Base-by-base conservation (phyloP, 176 grass and related monocot genomes). In the Elaeis guineensis region DNA sequence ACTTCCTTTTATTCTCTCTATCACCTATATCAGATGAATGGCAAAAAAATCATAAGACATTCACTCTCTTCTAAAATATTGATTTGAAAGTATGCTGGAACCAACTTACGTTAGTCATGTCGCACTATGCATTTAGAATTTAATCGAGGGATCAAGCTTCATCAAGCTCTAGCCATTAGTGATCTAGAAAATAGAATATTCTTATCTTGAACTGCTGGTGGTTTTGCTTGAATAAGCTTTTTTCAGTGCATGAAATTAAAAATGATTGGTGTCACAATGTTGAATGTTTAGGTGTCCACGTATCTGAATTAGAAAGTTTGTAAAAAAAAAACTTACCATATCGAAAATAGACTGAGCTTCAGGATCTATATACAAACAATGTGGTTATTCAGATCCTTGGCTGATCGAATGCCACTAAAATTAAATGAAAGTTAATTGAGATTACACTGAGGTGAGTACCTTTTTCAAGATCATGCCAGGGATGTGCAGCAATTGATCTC, bases 391-490 rank as follows among this genome's bases (percentile, higher is more conserved):
- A 18, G 19, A 1, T 5, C 17, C 19, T 54, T 17, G 17, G 1
- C 5, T 5, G 1, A 54, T 54, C 17, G 3, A 20, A n/a, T n/a
- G 5, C 19, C 19, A 30, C 5, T 30, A 6, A 30, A 6, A 30
- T n/a, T n/a, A n/a, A n/a, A n/a, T n/a, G n/a, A n/a, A n/a, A n/a
- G n/a, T n/a, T n/a, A n/a, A n/a, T n/a, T n/a, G 17, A 19, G 19
- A 18, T 54, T 19, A 5, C 3, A 20, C 6, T 19, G 19, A 18
- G 19, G 7, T 19, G 19, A 6, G 16, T n/a, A 54, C 52, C 52
- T 54, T 20, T 54, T 54, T 54, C 52, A 18, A 54, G 52, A 54
- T 54, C 52, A 54, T 54, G 52, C 52, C 52, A 54, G 20, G 52
- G 52, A 54, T 54, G 52, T 18, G 52, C 52, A 18, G 52, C 52